Evolutionary conservation across 768 basidiomycete species (phyloP).

Genomic region (Kwoniella bestiolae): DNA sequence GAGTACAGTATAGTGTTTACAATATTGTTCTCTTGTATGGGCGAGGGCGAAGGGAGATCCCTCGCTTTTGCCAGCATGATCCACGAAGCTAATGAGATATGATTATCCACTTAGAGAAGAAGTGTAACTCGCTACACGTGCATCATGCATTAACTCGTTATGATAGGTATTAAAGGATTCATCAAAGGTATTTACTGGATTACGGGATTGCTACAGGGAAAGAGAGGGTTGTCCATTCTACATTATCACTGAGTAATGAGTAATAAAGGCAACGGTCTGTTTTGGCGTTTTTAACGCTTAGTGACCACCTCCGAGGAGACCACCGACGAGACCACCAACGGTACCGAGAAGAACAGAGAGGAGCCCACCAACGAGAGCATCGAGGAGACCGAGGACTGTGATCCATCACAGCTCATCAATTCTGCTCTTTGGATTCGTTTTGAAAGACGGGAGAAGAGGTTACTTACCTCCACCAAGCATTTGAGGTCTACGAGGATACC

Average conservation of each 20-base stretch:
- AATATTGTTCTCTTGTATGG: too few species aligned
- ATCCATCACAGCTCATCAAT: too few species aligned
- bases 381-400: conserved; percentile 20
- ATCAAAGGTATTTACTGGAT: not conserved
- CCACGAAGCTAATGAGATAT: too few species aligned
- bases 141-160: not conserved
- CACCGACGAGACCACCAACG: conserved; percentile 16
- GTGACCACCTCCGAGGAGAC: conserved; percentile 5
- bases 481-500: conserved; percentile 13
- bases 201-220: conserved; percentile 3
- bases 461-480: conserved; percentile 17
- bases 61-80: too few species aligned
- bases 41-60: too few species aligned
- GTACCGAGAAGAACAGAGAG: conserved; percentile 5
- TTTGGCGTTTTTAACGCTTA: too few species aligned
- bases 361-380: conserved; percentile 20
- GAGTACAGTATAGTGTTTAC: too few species aligned
- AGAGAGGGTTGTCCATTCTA: too few species aligned
- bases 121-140: not conserved
- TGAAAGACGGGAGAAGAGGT: not conserved
- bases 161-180: not conserved
- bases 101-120: too few species aligned
- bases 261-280: too few species aligned
- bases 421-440: too few species aligned
- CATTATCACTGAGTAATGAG: too few species aligned